Conservation (phyloP, 805 yeast genomes). For the Kodamaea leandrae region DNA sequence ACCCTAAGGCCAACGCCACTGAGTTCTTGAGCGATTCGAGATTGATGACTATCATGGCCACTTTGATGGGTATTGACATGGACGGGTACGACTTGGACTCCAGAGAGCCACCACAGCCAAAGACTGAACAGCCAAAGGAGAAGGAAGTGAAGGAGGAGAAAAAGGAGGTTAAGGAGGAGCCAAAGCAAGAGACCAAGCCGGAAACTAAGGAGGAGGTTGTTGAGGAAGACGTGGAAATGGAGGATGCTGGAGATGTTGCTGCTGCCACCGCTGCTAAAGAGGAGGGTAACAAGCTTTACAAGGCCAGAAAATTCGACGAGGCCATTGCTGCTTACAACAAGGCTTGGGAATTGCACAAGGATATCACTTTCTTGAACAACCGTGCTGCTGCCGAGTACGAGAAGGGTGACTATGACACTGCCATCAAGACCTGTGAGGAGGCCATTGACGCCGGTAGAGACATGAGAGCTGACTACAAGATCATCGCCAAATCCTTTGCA, state of each 20-base stretch:
- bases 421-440: conserved; percentile 72
- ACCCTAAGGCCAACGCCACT: conserved; percentile 73
- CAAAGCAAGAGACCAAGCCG: conserved; percentile 15
- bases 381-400: conserved; percentile 98
- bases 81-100: conserved; percentile 36
- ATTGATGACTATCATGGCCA: conserved; percentile 83
- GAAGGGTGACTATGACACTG: conserved; percentile 85
- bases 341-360: conserved; percentile 80
- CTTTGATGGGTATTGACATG: conserved; percentile 78
- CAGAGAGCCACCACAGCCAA: conserved; percentile 15
- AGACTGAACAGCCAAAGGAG: conserved; percentile 13
- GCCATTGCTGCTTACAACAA: conserved; percentile 83
- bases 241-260: conserved; percentile 37
- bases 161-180: conserved; percentile 8
- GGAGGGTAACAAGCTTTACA: conserved; percentile 83
- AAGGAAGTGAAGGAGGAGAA: conserved; percentile 14
- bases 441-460: conserved; percentile 93
- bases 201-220: conserved; percentile 29
- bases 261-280: conserved; percentile 73
- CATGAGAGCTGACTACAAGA: conserved; percentile 84
- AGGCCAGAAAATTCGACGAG: conserved; percentile 83
- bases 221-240: conserved; percentile 41
- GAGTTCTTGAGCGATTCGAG: conserved; percentile 79
- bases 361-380: conserved; percentile 92
- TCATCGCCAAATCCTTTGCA: conserved; percentile 89